Base-by-base conservation (phyloP, 139 green algal genomes). In the Astrephomene gubernaculifera region DNA sequence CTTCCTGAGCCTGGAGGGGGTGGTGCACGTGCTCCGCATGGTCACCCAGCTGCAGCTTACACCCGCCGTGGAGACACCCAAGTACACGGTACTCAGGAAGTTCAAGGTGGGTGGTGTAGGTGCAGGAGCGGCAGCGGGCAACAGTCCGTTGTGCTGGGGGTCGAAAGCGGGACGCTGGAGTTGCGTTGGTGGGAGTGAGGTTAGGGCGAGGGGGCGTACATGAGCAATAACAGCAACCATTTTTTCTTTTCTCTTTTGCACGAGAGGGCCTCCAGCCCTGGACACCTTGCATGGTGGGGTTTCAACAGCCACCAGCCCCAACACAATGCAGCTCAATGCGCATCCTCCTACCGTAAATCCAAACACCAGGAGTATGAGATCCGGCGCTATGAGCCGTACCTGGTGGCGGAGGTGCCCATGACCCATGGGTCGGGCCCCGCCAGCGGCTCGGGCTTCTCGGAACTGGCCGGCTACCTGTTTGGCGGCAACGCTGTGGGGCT, bases 351-450 rank as follows among this genome's bases (percentile, higher is more conserved):
- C 14, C n/a, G 17, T 41, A 79, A 39, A 70, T 27, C 27, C 41
- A 35, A 21, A 76, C 69, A 27, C 41, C 71, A 71, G 45, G 87
- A 93, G 25, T 97, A 97, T 80, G 95, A 97, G 83, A 85, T 97
- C 2, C 74, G 95, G 1, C n/a, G 82, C 41, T 97, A 97, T 72
- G 57, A 90, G 53, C 81, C 89, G 0, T 97, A 92, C 81, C 21
- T 94, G 36, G 93, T 87, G 54, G 70, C 81, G 24, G 71, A 87
- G 69, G 68, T 57, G 53, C n/a, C 84, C 33, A 85, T 85, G 64
- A 65, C 60, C 45, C 9, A 1, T 1, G 84, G 74, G 49, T 29
- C 78, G 0, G 64, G 61, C 0, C 63, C 78, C 10, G 73, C 61
- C 60, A 75, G 61, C 44, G 78, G 82, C 31, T 43, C 57, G 1